phyloP scores from a whole-genome alignment of 176 grass and related monocot genomes.

The Oropetium thomaeum region DNA sequence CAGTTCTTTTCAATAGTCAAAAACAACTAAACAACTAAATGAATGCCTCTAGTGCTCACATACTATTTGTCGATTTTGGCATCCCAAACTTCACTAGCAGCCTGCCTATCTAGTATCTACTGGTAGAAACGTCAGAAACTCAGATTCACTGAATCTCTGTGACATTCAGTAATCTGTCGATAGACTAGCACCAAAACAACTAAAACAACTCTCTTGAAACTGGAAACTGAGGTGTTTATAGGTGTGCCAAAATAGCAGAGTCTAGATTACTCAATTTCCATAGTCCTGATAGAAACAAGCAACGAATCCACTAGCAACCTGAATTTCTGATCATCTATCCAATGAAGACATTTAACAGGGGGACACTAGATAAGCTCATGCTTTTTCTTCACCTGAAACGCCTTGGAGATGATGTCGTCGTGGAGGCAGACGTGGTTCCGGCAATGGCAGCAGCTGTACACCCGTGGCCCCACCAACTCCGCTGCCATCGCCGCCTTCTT shows the following conservation, averaged over 20 bases:
- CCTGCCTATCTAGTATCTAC: background rate
- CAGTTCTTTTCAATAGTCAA: too few relatives aligned
- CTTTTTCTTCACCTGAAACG: slow-evolving; percentile 52
- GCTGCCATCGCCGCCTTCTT: slow-evolving; percentile 42
- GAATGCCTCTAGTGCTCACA: background rate
- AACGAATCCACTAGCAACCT: background rate
- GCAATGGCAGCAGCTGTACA: slow-evolving; percentile 72
- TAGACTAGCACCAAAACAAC: background rate
- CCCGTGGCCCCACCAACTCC: slow-evolving; percentile 53
- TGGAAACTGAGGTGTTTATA: background rate
- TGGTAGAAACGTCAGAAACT: background rate
- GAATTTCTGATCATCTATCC: background rate
- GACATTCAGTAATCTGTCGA: background rate
- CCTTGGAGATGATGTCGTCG: slow-evolving; percentile 74
- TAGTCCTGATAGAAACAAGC: background rate
- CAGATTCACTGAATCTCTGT: background rate
- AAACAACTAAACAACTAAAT: background rate
- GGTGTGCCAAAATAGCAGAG: background rate
- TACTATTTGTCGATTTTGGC: background rate
- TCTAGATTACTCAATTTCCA: background rate
- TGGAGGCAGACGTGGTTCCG: slow-evolving; percentile 77
- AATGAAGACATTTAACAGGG: background rate
- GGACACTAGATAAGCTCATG: background rate
- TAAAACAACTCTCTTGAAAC: background rate
- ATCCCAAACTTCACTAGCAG: background rate